Base-by-base conservation (phyloP, 139 green algal genomes). In the Yamagishiella unicocca region DNA sequence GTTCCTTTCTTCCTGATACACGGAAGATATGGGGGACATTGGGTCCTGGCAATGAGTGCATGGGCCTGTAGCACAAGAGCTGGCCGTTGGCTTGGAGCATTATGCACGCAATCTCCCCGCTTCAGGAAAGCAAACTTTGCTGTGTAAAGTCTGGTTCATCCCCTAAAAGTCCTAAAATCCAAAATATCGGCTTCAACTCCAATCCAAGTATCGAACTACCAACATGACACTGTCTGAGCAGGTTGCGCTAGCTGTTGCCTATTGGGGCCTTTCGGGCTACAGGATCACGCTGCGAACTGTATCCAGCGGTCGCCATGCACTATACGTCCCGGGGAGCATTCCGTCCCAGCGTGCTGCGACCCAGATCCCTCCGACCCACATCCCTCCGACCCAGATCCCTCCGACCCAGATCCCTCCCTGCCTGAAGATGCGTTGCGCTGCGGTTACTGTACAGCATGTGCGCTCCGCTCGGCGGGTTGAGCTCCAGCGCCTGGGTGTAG, bases 401-500 rank as follows among this genome's bases (percentile, higher is more conserved):
- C n/a, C n/a, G n/a, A n/a, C n/a, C n/a, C n/a, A n/a, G n/a, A n/a
- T n/a, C n/a, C n/a, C n/a, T n/a, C n/a, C n/a, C n/a, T n/a, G n/a
- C n/a, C 58, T 85, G 78, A 0, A 85, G 61, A 14, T 75, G 40
- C 14, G 90, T 88, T 4, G 83, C 93, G 29, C 76, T 89, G 17
- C 94, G 87, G 87, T 96, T 96, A 81, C 80, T 89, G 74, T 93
- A 84, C 71, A 96, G 75, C 87, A 96, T 54, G 88, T 96, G 90
- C 24, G 35, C 4, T 4, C 91, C 87, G 2, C n/a, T 10, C 0
- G 38, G 45, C 1, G 88, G 68, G 0, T 91, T 33, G 19, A 90
- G 62, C 27, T 78, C 81, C 37, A 93, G 66, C 1, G 77, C 91
- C 55, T 88, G 35, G 29, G 50, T 45, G 64, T 86, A 86, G 42